Evolutionary conservation across 306 rosid genomes (phyloP).

Genomic region (Lathyrus sativus): DNA sequence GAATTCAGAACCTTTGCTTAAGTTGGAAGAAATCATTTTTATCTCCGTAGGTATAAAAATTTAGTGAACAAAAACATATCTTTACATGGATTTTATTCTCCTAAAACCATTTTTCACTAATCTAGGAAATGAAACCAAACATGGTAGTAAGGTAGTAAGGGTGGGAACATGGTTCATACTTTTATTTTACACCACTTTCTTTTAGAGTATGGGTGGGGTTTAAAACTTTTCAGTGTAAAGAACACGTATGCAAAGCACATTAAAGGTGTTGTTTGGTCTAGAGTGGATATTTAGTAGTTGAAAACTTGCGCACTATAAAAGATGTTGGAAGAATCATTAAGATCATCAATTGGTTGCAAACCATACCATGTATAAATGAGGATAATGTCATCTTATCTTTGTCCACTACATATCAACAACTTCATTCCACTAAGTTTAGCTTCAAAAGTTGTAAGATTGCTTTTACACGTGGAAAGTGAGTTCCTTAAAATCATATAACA

Average conservation of each 20-base stretch:
- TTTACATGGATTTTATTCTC: background rate
- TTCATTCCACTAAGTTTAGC: slow-evolving; percentile 39
- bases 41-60: too few species aligned
- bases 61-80: too few species aligned
- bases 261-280: slow-evolving; percentile 1
- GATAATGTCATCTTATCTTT: background rate
- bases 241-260: background rate
- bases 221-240: background rate
- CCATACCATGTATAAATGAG: slow-evolving; percentile 19
- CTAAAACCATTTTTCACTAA: background rate
- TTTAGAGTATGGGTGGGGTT: background rate
- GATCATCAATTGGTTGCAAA: slow-evolving; percentile 27
- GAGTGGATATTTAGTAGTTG: slow-evolving; percentile 33
- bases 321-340: slow-evolving; percentile 35
- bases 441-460: slow-evolving; percentile 4
- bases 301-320: slow-evolving; percentile 26
- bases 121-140: background rate
- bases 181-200: slow-evolving; percentile 15
- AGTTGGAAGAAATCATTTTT: too few species aligned
- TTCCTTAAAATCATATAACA: background rate
- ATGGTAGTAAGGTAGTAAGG: background rate
- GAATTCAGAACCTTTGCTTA: too few species aligned
- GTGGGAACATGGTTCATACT: background rate
- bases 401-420: slow-evolving; percentile 46
- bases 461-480: slow-evolving; percentile 2